phyloP scores from a whole-genome alignment of 1,139 yeast genomes.

The Saccharomyces hybrid region DNA sequence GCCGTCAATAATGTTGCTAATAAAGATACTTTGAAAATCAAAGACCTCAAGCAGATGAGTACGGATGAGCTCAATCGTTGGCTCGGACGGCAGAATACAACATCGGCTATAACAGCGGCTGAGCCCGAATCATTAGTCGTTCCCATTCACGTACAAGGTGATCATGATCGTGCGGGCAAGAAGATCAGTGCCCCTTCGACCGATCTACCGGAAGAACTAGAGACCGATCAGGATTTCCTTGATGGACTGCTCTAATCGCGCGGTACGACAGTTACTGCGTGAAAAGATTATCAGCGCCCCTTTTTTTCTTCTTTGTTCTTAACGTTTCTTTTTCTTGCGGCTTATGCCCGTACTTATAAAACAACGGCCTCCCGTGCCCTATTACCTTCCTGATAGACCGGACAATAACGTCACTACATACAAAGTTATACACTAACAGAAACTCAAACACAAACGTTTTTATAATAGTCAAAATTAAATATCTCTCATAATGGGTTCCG shows the following conservation, averaged over 20 bases:
- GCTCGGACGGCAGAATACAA: neutral
- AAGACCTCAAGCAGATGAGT: constrained; percentile 1
- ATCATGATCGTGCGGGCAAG: neutral
- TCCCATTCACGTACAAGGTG: neutral
- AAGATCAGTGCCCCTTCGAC: constrained; percentile 4
- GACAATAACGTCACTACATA: neutral
- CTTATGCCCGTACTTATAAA: neutral
- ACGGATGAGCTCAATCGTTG: constrained; percentile 1
- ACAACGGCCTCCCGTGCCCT: neutral
- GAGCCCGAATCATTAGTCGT: neutral
- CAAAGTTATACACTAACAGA: neutral
- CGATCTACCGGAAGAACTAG: constrained; percentile 16
- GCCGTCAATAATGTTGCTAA: neutral
- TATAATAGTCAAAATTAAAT: neutral
- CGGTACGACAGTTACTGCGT: neutral
- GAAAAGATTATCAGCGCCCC: neutral
- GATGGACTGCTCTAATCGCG: constrained; percentile 18
- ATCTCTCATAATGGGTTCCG: neutral
- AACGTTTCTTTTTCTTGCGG: neutral
- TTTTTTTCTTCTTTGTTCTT: neutral
- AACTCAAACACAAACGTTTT: neutral
- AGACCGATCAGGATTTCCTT: constrained; percentile 24
- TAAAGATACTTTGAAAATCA: constrained; percentile 5
- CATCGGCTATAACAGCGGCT: neutral
- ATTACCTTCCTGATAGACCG: neutral